Conservation (phyloP, 2,329 filamentous ascomycete species). For the Colletotrichum ledebouriae region DNA sequence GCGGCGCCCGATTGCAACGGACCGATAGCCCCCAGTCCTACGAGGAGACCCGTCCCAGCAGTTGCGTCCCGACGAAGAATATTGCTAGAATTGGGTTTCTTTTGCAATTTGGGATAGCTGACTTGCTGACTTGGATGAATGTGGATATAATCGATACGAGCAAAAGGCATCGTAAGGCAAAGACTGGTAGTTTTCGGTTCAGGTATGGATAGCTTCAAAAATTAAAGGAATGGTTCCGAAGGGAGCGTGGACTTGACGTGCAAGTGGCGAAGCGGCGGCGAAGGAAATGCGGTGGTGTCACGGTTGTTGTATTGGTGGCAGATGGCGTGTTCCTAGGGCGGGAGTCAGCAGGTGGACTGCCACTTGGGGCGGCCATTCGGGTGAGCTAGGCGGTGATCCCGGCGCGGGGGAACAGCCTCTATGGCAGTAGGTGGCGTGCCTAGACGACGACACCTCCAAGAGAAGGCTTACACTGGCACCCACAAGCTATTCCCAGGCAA, state of each 20-base stretch:
- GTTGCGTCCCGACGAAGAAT: background rate
- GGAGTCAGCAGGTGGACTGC: constrained; percentile 24
- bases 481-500: background rate
- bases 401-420: constrained; percentile 39
- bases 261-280: background rate
- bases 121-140: background rate
- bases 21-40: too few species aligned
- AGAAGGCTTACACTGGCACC: constrained; percentile 26
- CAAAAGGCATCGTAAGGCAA: background rate
- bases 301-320: constrained; percentile 13
- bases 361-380: constrained; percentile 12
- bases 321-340: constrained; percentile 30
- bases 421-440: constrained; percentile 34
- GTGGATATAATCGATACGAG: background rate
- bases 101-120: background rate
- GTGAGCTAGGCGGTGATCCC: constrained; percentile 20
- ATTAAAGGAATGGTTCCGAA: too few species aligned
- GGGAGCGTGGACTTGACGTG: background rate
- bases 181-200: too few species aligned
- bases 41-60: background rate
- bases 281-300: constrained; percentile 9
- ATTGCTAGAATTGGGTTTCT: background rate
- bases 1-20: constrained; percentile 28
- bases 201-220: too few species aligned
- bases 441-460: constrained; percentile 36